Conservation (phyloP, 345 rosid species). For the Citrus hindsii region DNA sequence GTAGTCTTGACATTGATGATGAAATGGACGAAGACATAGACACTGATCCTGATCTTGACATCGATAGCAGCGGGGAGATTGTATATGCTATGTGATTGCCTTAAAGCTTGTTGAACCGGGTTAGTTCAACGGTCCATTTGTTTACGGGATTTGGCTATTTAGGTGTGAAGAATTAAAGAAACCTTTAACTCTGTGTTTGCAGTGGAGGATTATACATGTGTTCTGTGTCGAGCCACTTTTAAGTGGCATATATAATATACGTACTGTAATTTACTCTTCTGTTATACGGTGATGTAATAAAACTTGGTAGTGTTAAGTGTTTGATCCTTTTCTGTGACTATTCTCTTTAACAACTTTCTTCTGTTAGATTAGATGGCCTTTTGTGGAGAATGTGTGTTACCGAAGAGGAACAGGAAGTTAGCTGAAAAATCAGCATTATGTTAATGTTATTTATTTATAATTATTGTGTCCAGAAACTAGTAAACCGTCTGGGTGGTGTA, state of each 20-base stretch:
- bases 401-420: accelerated
- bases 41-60: constrained; percentile 84
- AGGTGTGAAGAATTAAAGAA: background rate
- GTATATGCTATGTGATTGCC: constrained; percentile 76
- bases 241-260: background rate
- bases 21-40: constrained; percentile 97
- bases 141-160: background rate
- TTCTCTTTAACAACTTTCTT: background rate
- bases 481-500: constrained; percentile 57
- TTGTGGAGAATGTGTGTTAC: too few relatives aligned
- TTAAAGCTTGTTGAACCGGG: background rate
- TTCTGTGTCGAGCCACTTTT: constrained; percentile 11
- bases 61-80: constrained; percentile 95
- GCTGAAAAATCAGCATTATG: too few relatives aligned
- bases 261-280: constrained; percentile 9
- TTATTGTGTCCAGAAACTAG: too few relatives aligned
- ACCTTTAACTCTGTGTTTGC: background rate
- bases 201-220: background rate
- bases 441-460: too few relatives aligned
- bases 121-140: background rate
- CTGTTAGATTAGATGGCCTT: background rate
- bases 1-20: constrained; percentile 83
- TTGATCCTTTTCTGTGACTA: background rate
- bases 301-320: background rate
- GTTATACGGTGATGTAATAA: constrained; percentile 6